Conservation (phyloP, 1,139 yeast genomes). For the Candida albicans region DNA sequence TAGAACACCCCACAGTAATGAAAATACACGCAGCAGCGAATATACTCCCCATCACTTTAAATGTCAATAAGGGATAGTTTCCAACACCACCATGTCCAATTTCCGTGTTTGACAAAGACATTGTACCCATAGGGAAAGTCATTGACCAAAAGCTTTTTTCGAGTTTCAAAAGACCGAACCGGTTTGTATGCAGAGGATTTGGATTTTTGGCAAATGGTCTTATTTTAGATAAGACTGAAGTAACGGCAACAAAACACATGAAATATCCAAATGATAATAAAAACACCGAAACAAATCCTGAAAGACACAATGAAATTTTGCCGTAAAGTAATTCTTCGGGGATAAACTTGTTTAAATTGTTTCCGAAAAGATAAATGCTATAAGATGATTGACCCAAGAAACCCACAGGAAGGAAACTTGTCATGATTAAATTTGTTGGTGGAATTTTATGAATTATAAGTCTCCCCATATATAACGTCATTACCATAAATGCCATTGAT, state of each 20-base stretch:
- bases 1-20: slow-evolving; percentile 30
- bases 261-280: slow-evolving; percentile 64
- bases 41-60: slow-evolving; percentile 60
- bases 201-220: slow-evolving; percentile 28
- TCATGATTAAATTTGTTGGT: slow-evolving; percentile 29
- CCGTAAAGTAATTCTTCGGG: slow-evolving; percentile 18
- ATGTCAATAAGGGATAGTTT: slow-evolving; percentile 42
- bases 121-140: slow-evolving; percentile 89
- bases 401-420: slow-evolving; percentile 33
- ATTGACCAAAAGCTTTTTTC: slow-evolving; percentile 75
- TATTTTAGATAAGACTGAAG: slow-evolving; percentile 41
- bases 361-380: slow-evolving; percentile 61
- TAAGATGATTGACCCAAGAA: slow-evolving; percentile 77
- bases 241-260: slow-evolving; percentile 56
- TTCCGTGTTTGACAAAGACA: slow-evolving; percentile 60
- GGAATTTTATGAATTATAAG: slow-evolving; percentile 64
- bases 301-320: slow-evolving; percentile 17
- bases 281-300: slow-evolving; percentile 41
- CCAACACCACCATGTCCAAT: slow-evolving; percentile 43
- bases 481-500: slow-evolving; percentile 55
- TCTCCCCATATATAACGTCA: slow-evolving; percentile 59
- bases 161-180: slow-evolving; percentile 13
- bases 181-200: slow-evolving; percentile 14
- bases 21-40: slow-evolving; percentile 47
- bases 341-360: slow-evolving; percentile 25